Evolutionary conservation across 176 grass and related monocot genomes (phyloP).

Genomic region (Carex kokanica): DNA sequence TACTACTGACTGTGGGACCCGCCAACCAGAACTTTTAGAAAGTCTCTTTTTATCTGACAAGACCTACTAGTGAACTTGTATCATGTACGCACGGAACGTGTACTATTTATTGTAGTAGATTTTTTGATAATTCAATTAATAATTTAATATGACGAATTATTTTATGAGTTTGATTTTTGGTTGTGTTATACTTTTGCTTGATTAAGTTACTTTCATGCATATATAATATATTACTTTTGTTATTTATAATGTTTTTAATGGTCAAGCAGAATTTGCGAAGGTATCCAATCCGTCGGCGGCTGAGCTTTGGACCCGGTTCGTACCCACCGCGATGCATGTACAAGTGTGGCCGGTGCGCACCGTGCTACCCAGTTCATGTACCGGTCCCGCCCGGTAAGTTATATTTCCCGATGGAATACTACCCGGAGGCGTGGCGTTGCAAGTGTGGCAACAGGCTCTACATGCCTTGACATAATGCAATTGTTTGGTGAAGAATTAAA

Average conservation of each 20-base stretch:
- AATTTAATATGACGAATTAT: not conserved
- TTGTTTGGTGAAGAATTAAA: not conserved
- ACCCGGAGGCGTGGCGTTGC: constrained; percentile 42
- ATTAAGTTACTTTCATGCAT: not conserved
- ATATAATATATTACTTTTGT: not conserved
- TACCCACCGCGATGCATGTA: constrained; percentile 27
- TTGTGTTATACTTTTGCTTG: no score
- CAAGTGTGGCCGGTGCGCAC: constrained; percentile 31
- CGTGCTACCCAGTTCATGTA: constrained; percentile 34
- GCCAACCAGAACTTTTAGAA: not conserved
- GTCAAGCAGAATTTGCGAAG: not conserved
- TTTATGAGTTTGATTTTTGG: no score
- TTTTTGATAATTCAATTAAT: not conserved
- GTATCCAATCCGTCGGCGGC: not conserved
- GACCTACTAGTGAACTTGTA: not conserved
- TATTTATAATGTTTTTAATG: not conserved
- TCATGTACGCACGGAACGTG: not conserved
- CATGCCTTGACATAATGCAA: constrained; percentile 29
- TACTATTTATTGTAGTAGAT: not conserved
- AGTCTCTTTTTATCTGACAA: not conserved
- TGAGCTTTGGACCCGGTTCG: constrained; percentile 26
- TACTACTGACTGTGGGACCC: not conserved
- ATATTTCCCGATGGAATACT: constrained; percentile 34
- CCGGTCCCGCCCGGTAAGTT: constrained; percentile 27
- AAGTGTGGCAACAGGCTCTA: constrained; percentile 32